phyloP scores from a whole-genome alignment of 2,329 filamentous ascomycete species.

The Parafenestella ontariensis region DNA sequence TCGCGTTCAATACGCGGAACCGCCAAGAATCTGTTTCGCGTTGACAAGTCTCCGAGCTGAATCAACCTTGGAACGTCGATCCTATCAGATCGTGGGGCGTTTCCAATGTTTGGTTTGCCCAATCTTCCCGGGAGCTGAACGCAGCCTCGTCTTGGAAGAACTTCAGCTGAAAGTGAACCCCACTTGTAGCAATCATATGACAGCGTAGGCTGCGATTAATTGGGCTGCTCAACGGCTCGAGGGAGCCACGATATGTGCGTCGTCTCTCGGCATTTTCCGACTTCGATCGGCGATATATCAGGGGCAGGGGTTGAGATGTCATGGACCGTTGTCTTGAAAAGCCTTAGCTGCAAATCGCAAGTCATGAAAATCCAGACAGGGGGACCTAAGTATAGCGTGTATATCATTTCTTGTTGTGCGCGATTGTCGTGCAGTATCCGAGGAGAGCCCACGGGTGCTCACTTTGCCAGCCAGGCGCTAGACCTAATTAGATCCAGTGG shows the following conservation, averaged over 20 bases:
- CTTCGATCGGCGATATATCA: not conserved
- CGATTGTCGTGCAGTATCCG: too few species aligned
- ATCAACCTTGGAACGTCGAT: not conserved
- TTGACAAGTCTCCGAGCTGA: not conserved
- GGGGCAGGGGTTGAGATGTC: not conserved
- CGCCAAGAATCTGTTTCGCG: not conserved
- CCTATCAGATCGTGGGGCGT: not conserved
- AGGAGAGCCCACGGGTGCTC: not conserved
- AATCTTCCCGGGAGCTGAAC: conserved; percentile 4
- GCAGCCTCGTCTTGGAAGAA: conserved; percentile 15
- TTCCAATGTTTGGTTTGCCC: conserved; percentile 1
- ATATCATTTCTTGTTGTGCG: too few species aligned
- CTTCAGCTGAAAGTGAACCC: conserved; percentile 12
- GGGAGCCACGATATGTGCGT: not conserved
- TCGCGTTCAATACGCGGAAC: not conserved
- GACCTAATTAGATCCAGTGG: not conserved
- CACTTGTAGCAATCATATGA: not conserved
- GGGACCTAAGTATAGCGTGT: too few species aligned
- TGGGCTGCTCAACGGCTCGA: not conserved
- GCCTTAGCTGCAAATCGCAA: not conserved
- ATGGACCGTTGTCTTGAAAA: not conserved
- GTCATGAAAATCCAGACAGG: not conserved
- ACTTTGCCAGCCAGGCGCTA: not conserved
- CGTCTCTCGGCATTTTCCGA: not conserved
- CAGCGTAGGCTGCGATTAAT: not conserved